Conservation (phyloP, 495 filamentous ascomycete genomes). For the Trichoderma reesei region DNA sequence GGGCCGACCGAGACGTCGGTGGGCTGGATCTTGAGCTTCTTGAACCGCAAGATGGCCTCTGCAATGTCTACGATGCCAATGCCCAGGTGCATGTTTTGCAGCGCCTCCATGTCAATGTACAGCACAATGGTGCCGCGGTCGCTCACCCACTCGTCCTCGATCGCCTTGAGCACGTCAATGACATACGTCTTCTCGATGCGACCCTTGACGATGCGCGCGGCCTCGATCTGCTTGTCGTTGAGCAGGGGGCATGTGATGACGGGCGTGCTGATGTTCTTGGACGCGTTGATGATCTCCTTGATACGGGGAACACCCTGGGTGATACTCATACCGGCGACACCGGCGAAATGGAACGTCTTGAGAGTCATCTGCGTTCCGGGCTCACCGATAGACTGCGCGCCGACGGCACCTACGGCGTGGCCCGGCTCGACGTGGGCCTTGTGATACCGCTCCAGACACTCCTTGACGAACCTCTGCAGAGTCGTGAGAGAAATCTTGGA, state of each 20-base stretch:
- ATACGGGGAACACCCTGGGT: slow-evolving; percentile 98
- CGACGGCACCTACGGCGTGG: slow-evolving; percentile 94
- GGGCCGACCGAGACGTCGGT: slow-evolving; percentile 25
- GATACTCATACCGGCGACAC: slow-evolving; percentile 98
- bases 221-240: slow-evolving; percentile 55
- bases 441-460: slow-evolving; percentile 82
- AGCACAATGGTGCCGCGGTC: slow-evolving; percentile 64
- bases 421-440: slow-evolving; percentile 85
- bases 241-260: slow-evolving; percentile 78
- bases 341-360: slow-evolving; percentile 99
- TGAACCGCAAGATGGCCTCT: slow-evolving; percentile 60
- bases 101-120: slow-evolving; percentile 64
- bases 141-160: slow-evolving; percentile 75
- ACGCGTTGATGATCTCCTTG: slow-evolving; percentile 99
- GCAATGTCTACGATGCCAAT: slow-evolving; percentile 59
- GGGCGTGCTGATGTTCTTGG: slow-evolving; percentile 83
- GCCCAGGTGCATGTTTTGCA: slow-evolving; percentile 69
- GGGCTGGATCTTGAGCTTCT: slow-evolving; percentile 51
- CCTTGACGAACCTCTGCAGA: slow-evolving; percentile 62
- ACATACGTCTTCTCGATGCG: slow-evolving; percentile 85
- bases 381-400: slow-evolving; percentile 96
- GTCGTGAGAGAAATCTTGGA: slow-evolving; percentile 71
- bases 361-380: slow-evolving; percentile 98
- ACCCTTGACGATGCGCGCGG: slow-evolving; percentile 79
- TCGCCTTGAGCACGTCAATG: slow-evolving; percentile 58